These are phyloP conservation scores for Aspergillus sojae DNA, from an alignment of 2,329 filamentous ascomycete species.

Conservation along the genomic window DNA sequence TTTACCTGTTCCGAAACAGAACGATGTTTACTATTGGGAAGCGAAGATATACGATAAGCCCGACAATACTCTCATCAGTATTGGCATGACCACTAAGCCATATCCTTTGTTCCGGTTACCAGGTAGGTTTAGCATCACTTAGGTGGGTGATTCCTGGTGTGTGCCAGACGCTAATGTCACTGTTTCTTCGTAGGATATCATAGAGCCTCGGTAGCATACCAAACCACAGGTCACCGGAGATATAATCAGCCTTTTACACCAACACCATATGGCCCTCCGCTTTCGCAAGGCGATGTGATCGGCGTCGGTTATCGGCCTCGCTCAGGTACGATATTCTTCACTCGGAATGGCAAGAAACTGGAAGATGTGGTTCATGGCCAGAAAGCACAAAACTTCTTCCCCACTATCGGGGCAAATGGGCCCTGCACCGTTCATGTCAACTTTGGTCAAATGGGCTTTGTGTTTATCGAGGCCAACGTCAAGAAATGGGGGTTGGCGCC, in stretches of 20 bases:
- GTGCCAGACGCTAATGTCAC: slow-evolving; percentile 15
- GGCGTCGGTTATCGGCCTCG: slow-evolving; percentile 93
- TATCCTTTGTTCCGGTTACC: slow-evolving; percentile 94
- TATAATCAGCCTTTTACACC: slow-evolving; percentile 89
- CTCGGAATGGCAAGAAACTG: slow-evolving; percentile 94
- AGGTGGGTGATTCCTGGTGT: neutral
- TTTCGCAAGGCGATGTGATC: slow-evolving; percentile 91
- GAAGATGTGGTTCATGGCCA: slow-evolving; percentile 92
- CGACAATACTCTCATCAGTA: slow-evolving; percentile 80
- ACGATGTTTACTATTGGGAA: slow-evolving; percentile 99
- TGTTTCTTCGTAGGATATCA: slow-evolving; percentile 68
- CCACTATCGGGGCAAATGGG: slow-evolving; percentile 92
- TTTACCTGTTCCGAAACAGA: slow-evolving; percentile 94
- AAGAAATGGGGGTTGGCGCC: slow-evolving; percentile 99
- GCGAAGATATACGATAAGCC: slow-evolving; percentile 98
- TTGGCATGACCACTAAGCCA: slow-evolving; percentile 94
- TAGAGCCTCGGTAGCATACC: slow-evolving; percentile 89
- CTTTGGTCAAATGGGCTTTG: slow-evolving; percentile 95
- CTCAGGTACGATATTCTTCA: slow-evolving; percentile 96
- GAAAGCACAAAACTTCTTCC: slow-evolving; percentile 96
- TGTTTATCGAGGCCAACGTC: slow-evolving; percentile 98
- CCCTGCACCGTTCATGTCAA: slow-evolving; percentile 94
- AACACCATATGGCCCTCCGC: slow-evolving; percentile 78
- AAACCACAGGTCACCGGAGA: slow-evolving; percentile 81
- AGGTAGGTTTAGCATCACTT: slow-evolving; percentile 59